Percentiles rank a stretch among this genome's conserved stretches.
phyloP scores from a whole-genome alignment of 306 rosid species.

The Sesbania bispinosa region DNA sequence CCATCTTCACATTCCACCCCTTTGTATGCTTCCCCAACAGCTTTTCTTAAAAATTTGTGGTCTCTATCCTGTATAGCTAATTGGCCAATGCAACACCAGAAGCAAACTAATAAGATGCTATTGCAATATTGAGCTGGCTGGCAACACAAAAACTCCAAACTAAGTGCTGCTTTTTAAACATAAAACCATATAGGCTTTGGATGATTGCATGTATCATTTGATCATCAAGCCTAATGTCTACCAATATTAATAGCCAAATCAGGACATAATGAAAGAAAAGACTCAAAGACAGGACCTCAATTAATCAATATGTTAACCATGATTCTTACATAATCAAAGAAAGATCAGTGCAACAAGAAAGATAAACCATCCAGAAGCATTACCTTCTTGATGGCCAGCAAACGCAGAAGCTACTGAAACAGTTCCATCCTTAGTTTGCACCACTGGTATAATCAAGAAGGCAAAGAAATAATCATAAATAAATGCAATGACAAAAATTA shows the following conservation, averaged over 20 bases:
- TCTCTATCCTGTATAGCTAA: constrained; percentile 79
- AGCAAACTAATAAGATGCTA: background rate
- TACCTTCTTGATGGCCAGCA: constrained; percentile 84
- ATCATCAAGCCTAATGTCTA: background rate
- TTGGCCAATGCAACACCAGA: constrained; percentile 23
- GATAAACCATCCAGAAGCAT: background rate
- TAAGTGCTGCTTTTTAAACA: too few relatives aligned
- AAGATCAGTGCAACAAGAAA: background rate
- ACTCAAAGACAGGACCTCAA: too few relatives aligned
- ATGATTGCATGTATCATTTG: background rate
- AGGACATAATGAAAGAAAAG: background rate
- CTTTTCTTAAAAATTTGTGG: constrained; percentile 69
- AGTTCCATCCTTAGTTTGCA: constrained; percentile 66
- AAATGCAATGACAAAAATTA: background rate
- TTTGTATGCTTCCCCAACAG: constrained; percentile 92
- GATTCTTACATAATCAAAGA: too few relatives aligned
- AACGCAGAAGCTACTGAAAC: constrained; percentile 85
- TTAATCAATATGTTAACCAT: background rate
- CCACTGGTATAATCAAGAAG: constrained; percentile 35
- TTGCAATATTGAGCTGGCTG: too few relatives aligned
- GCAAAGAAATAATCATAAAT: background rate
- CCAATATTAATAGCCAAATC: background rate
- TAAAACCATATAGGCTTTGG: too few relatives aligned
- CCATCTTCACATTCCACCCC: constrained; percentile 86
- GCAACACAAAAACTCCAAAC: too few relatives aligned